These are phyloP conservation scores for Tulasnella sp. DNA, from an alignment of 768 basidiomycete genomes.

Conservation along the genomic window DNA sequence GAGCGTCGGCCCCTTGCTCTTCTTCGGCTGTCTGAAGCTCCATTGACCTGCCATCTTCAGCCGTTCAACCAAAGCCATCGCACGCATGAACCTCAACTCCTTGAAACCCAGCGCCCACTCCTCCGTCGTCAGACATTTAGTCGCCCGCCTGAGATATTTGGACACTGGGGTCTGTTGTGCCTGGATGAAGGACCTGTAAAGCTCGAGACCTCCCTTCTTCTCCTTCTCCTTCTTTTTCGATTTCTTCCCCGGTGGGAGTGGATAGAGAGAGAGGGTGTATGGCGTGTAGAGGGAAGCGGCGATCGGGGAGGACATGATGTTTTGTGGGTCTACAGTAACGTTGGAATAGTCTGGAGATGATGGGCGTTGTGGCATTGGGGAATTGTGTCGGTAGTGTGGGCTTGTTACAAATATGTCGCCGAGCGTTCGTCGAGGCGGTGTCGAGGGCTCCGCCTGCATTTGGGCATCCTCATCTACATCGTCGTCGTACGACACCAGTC, in stretches of 20 bases:
- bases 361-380: background rate
- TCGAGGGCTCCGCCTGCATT: background rate
- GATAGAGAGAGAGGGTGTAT: slow-evolving; percentile 19
- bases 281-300: slow-evolving; percentile 17
- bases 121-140: slow-evolving; percentile 66
- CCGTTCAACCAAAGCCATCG: slow-evolving; percentile 74
- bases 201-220: slow-evolving; percentile 34
- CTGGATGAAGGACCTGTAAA: slow-evolving; percentile 58
- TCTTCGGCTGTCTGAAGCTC: slow-evolving; percentile 93
- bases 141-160: slow-evolving; percentile 54
- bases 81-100: slow-evolving; percentile 66
- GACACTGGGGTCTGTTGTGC: slow-evolving; percentile 68
- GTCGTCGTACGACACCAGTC: background rate
- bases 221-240: slow-evolving; percentile 14
- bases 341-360: background rate
- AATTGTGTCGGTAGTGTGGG: slow-evolving; percentile 9
- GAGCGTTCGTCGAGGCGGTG: background rate
- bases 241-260: slow-evolving; percentile 16
- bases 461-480: background rate
- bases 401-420: background rate
- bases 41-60: slow-evolving; percentile 73
- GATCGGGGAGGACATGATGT: background rate
- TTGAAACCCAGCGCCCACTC: slow-evolving; percentile 79
- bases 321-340: background rate
- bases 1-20: slow-evolving; percentile 71